Conservation (phyloP, 176 grass and related monocot genomes). For the Stipa capillata region DNA sequence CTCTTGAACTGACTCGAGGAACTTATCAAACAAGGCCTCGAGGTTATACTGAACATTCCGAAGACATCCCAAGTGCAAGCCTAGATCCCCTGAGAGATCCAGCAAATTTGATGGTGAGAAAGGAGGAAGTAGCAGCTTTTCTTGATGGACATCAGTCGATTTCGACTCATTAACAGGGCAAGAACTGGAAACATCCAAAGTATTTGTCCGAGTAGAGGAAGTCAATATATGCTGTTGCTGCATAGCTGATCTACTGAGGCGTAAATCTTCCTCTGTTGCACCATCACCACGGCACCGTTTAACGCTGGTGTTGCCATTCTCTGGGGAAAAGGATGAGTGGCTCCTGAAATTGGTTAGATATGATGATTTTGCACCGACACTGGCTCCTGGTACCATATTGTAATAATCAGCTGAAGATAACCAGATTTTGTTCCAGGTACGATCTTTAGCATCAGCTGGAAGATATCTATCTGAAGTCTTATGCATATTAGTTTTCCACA, state of each 20-base stretch:
- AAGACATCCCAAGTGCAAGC: constrained; percentile 33
- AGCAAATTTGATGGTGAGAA: constrained; percentile 19
- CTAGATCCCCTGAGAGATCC: constrained; percentile 50
- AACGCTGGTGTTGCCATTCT: constrained; percentile 20
- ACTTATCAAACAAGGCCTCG: constrained; percentile 28
- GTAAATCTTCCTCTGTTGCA: background rate
- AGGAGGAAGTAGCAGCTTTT: constrained; percentile 1
- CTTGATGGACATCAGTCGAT: background rate
- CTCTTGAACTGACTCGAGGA: constrained; percentile 9
- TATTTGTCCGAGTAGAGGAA: constrained; percentile 16
- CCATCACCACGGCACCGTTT: background rate
- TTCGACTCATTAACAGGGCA: constrained; percentile 6
- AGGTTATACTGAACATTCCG: constrained; percentile 42
- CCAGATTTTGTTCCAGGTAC: constrained; percentile 25
- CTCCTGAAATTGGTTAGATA: constrained; percentile 8
- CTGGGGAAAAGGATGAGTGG: constrained; percentile 5
- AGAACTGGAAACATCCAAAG: constrained; percentile 16
- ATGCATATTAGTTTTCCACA: background rate
- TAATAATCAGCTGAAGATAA: background rate
- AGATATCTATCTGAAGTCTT: constrained; percentile 15
- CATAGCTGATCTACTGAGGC: background rate
- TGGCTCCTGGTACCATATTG: background rate
- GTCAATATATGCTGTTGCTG: constrained; percentile 2
- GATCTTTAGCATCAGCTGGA: background rate
- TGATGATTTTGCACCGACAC: constrained; percentile 11